phyloP scores from a whole-genome alignment of 2,329 filamentous ascomycete genomes.

The Colletotrichum somersetense region DNA sequence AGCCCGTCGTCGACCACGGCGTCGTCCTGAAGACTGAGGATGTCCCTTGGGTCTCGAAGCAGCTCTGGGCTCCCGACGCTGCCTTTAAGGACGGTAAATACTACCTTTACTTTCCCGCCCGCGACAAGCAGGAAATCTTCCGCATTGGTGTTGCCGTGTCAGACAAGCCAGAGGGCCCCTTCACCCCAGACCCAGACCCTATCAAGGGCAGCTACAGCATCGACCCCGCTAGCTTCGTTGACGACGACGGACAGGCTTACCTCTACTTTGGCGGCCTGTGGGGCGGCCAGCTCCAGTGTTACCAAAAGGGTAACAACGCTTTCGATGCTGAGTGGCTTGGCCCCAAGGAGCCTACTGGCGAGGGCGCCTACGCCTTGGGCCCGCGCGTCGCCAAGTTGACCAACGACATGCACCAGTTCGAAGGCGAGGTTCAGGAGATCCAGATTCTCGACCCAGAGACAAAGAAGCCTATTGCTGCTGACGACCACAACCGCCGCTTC shows the following conservation, averaged over 20 bases:
- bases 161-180: slow-evolving; percentile 76
- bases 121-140: slow-evolving; percentile 78
- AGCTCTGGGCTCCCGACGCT: slow-evolving; percentile 85
- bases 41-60: slow-evolving; percentile 82
- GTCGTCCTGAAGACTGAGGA: slow-evolving; percentile 74
- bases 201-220: slow-evolving; percentile 81
- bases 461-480: slow-evolving; percentile 69
- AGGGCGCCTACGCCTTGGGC: slow-evolving; percentile 68
- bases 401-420: slow-evolving; percentile 75
- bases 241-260: slow-evolving; percentile 59
- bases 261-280: slow-evolving; percentile 83
- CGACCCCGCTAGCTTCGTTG: slow-evolving; percentile 81
- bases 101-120: slow-evolving; percentile 83
- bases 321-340: slow-evolving; percentile 70
- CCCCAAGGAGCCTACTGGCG: slow-evolving; percentile 70
- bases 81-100: slow-evolving; percentile 76
- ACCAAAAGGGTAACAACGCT: slow-evolving; percentile 64
- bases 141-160: slow-evolving; percentile 79
- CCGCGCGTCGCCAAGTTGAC: slow-evolving; percentile 75
- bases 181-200: slow-evolving; percentile 71
- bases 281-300: slow-evolving; percentile 86
- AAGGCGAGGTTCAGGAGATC: slow-evolving; percentile 67
- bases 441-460: slow-evolving; percentile 73
- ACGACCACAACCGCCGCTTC: slow-evolving; percentile 81
- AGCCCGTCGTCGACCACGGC: slow-evolving; percentile 78